Percentiles rank a stretch among this genome's conserved stretches.
Evolutionary conservation across 179 eudicot genomes (phyloP).

Genomic region (Dionaea muscipula): DNA sequence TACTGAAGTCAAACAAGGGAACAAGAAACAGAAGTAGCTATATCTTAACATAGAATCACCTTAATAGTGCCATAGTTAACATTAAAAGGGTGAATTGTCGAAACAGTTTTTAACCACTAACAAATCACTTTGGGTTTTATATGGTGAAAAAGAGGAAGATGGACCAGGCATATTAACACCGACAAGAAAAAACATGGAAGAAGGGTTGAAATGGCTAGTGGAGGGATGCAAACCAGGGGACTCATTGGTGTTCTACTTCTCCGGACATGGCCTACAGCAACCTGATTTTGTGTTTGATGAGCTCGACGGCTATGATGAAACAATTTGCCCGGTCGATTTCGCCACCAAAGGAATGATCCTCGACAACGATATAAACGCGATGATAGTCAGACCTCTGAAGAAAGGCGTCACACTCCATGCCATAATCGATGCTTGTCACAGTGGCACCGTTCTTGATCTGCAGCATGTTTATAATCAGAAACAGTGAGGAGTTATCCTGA

Average conservation of each 20-base stretch:
- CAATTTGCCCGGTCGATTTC: conserved; percentile 67
- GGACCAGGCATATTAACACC: conserved; percentile 13
- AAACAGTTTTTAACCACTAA: too few relatives aligned
- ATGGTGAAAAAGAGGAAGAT: neutral
- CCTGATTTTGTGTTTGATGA: conserved; percentile 36
- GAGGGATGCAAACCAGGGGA: conserved; percentile 51
- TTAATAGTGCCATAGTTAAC: too few relatives aligned
- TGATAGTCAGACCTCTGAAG: conserved; percentile 51
- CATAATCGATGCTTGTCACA: conserved; percentile 63
- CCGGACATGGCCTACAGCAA: conserved; percentile 66
- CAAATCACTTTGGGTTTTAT: neutral
- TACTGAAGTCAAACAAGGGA: neutral
- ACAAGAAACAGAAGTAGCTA: too few relatives aligned
- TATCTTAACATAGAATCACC: too few relatives aligned
- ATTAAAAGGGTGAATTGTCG: too few relatives aligned
- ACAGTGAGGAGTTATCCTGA: too few relatives aligned
- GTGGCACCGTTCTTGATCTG: conserved; percentile 72
- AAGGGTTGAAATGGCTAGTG: conserved; percentile 57
- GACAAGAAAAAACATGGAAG: conserved; percentile 48
- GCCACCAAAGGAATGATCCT: conserved; percentile 46
- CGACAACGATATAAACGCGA: conserved; percentile 54
- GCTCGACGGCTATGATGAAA: conserved; percentile 58
- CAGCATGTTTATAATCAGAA: conserved; percentile 29
- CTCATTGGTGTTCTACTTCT: conserved; percentile 66
- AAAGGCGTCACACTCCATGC: conserved; percentile 63